Evolutionary conservation across 225 moss, liverwort and hornwort genomes (phyloP).

Genomic region (Sphagnum tenellum): DNA sequence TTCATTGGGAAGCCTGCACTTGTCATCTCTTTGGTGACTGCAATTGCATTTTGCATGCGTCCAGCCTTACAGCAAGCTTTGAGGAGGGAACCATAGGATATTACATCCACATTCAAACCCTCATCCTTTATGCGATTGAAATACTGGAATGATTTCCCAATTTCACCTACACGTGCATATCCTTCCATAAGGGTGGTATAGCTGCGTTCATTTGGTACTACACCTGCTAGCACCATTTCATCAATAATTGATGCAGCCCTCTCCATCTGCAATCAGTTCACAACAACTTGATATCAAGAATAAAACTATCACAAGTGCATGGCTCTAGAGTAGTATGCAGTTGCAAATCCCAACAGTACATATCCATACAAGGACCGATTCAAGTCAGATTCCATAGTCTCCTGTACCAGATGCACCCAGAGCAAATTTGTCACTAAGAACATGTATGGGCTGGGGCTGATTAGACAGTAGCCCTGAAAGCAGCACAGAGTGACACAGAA

Average conservation of each 20-base stretch:
- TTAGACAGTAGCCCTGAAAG: too few relatives aligned
- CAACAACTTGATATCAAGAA: too few relatives aligned
- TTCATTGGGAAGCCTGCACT: slow-evolving; percentile 48
- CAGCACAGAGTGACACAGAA: too few relatives aligned
- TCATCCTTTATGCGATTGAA: slow-evolving; percentile 59
- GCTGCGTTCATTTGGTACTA: slow-evolving; percentile 64
- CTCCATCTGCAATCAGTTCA: slow-evolving; percentile 31
- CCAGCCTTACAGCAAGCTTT: slow-evolving; percentile 85
- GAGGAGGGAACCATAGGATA: slow-evolving; percentile 61
- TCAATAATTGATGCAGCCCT: slow-evolving; percentile 66
- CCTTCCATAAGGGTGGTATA: slow-evolving; percentile 75
- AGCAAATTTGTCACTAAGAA: too few relatives aligned
- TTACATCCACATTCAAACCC: slow-evolving; percentile 52
- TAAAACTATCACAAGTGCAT: too few relatives aligned
- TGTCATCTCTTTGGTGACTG: slow-evolving; percentile 56
- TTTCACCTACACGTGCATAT: slow-evolving; percentile 56
- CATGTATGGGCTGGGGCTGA: too few relatives aligned
- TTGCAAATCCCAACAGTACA: too few relatives aligned
- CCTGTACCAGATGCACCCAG: too few relatives aligned
- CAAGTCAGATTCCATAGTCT: too few relatives aligned
- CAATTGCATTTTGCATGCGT: slow-evolving; percentile 74
- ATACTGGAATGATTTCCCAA: slow-evolving; percentile 62
- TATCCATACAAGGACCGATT: too few relatives aligned
- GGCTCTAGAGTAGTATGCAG: too few relatives aligned
- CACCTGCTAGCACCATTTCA: slow-evolving; percentile 54